Conservation (phyloP, 371 early-diverging fungal genomes). For the Mortierella sp. region DNA sequence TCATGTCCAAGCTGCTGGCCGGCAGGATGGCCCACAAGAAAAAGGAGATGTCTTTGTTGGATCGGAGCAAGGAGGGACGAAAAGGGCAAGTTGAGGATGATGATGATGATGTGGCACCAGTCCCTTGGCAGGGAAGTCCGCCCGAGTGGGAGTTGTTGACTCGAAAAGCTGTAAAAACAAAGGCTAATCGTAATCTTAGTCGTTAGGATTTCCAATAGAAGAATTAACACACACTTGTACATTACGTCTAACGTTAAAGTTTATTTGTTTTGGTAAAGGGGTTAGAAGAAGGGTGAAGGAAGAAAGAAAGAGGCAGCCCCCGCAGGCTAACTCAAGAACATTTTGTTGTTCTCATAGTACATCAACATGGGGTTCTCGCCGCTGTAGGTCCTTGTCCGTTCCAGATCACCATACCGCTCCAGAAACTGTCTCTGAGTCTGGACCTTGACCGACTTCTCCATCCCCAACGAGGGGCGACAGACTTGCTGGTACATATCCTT, state of each 20-base stretch:
- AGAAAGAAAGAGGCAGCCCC: not conserved
- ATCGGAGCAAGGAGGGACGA: not conserved
- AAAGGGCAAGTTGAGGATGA: not conserved
- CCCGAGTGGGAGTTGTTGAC: not conserved
- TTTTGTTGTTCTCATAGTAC: slow-evolving; percentile 95
- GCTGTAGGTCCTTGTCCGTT: slow-evolving; percentile 79
- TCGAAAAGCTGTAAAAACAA: not conserved
- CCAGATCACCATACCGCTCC: slow-evolving; percentile 81
- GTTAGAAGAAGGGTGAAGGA: not conserved
- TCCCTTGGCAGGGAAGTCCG: not conserved
- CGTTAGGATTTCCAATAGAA: not conserved
- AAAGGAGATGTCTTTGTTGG: too few relatives aligned
- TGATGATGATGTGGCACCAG: not conserved
- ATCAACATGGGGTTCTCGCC: slow-evolving; percentile 96
- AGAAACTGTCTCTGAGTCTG: slow-evolving; percentile 88
- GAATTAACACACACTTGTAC: not conserved
- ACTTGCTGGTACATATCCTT: slow-evolving; percentile 80
- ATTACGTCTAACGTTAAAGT: not conserved
- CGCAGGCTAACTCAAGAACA: slow-evolving; percentile 63
- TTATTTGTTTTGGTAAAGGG: not conserved
- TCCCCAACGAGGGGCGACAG: slow-evolving; percentile 65
- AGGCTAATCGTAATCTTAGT: not conserved
- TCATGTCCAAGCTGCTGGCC: slow-evolving; percentile 40
- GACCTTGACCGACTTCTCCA: slow-evolving; percentile 67
- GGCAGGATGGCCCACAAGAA: not conserved